Evolutionary conservation across 2,329 filamentous ascomycete species (phyloP).

Genomic region (Pseudocercospora eumusae): DNA sequence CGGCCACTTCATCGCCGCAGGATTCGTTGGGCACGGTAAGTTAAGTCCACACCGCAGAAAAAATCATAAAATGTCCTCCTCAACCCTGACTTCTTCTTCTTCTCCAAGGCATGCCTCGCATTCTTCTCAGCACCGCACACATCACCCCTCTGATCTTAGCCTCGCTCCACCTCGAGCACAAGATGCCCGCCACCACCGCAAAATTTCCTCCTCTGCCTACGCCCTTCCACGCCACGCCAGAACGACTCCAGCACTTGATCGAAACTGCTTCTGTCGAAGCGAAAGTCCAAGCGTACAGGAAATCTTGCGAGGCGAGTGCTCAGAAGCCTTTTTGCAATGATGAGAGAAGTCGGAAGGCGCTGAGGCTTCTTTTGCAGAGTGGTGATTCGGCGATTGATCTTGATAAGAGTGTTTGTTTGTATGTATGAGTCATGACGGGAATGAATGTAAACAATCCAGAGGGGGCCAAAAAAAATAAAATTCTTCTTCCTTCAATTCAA

Average conservation of each 20-base stretch:
- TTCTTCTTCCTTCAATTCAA: no score
- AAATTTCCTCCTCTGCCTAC: conserved; percentile 34
- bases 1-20: conserved; percentile 35
- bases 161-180: conserved; percentile 29
- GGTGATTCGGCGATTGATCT: conserved; percentile 4
- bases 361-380: neutral
- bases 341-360: conserved; percentile 13
- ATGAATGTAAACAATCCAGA: no score
- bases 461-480: no score
- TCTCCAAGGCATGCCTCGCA: conserved; percentile 42
- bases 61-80: neutral
- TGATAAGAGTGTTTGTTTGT: neutral
- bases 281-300: conserved; percentile 21
- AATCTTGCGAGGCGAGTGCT: conserved; percentile 21
- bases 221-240: conserved; percentile 36
- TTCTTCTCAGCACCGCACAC: conserved; percentile 37
- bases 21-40: conserved; percentile 34
- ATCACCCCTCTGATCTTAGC: conserved; percentile 34
- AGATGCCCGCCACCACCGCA: conserved; percentile 26
- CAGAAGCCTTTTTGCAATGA: conserved; percentile 26
- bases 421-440: no score
- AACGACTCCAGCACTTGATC: conserved; percentile 32
- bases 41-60: neutral
- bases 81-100: neutral
- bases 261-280: conserved; percentile 22